Conservation (phyloP, 2,329 filamentous ascomycete genomes). For the Aspergillus nomiae region DNA sequence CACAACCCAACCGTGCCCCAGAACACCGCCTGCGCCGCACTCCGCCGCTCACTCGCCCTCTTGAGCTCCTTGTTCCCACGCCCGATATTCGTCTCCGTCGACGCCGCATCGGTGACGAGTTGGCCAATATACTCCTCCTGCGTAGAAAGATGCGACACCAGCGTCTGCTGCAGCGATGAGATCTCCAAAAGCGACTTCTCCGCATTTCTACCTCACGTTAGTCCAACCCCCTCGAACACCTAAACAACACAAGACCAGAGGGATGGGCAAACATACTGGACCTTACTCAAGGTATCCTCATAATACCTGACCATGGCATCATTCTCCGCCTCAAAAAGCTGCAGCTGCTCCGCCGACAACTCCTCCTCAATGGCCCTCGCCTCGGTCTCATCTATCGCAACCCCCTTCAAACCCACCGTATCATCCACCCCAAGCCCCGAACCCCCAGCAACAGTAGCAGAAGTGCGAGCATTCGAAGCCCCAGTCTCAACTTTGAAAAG, state of each 20-base stretch:
- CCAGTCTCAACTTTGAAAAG: slow-evolving; percentile 62
- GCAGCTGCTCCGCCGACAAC: slow-evolving; percentile 80
- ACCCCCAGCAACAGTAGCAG: not conserved
- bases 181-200: slow-evolving; percentile 93
- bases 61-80: slow-evolving; percentile 90
- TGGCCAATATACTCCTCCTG: slow-evolving; percentile 90
- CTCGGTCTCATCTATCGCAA: slow-evolving; percentile 30
- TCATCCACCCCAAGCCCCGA: slow-evolving; percentile 5
- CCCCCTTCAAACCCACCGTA: slow-evolving; percentile 24
- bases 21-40: slow-evolving; percentile 75
- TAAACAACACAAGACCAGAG: not conserved
- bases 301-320: slow-evolving; percentile 91
- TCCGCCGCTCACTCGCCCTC: slow-evolving; percentile 71
- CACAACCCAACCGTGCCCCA: slow-evolving; percentile 77
- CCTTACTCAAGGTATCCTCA: slow-evolving; percentile 90
- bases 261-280: slow-evolving; percentile 66
- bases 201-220: slow-evolving; percentile 62
- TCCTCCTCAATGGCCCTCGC: slow-evolving; percentile 54
- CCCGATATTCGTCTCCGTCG: slow-evolving; percentile 82
- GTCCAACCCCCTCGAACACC: not conserved
- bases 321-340: slow-evolving; percentile 92
- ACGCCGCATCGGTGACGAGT: slow-evolving; percentile 78
- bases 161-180: slow-evolving; percentile 83
- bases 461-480: not conserved
- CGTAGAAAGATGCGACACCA: slow-evolving; percentile 80